Conservation (phyloP, 2,329 filamentous ascomycete genomes). For the Huntiella savannae region DNA sequence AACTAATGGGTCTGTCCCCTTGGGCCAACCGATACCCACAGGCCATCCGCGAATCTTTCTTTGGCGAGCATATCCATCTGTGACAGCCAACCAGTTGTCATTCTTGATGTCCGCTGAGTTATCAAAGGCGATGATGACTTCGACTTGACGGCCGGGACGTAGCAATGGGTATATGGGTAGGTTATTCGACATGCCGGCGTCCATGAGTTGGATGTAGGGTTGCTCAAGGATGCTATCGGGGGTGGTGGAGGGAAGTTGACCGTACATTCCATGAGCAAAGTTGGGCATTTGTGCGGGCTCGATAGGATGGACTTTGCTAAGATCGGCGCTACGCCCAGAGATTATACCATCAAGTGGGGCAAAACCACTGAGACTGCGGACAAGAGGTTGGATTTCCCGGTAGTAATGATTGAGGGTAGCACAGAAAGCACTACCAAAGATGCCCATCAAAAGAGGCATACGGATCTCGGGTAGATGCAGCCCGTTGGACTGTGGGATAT, state of each 20-base stretch:
- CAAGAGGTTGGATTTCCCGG: conserved; percentile 69
- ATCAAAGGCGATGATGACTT: conserved; percentile 84
- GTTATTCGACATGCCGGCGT: conserved; percentile 97
- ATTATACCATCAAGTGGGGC: conserved; percentile 64
- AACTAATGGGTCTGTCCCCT: conserved; percentile 16
- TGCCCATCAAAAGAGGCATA: conserved; percentile 67
- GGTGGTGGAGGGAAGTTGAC: conserved; percentile 53
- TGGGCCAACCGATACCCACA: conserved; percentile 83
- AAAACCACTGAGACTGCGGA: conserved; percentile 58
- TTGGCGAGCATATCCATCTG: conserved; percentile 80
- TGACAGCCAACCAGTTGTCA: conserved; percentile 91
- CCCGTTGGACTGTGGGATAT: conserved; percentile 42
- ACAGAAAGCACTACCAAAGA: conserved; percentile 95
- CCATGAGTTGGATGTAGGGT: conserved; percentile 70
- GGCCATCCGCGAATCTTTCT: conserved; percentile 90
- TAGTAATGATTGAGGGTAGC: conserved; percentile 94
- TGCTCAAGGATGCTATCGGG: conserved; percentile 55
- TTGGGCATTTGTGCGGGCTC: conserved; percentile 84
- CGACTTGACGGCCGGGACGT: conserved; percentile 70
- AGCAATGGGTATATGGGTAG: conserved; percentile 88
- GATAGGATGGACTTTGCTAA: conserved; percentile 86
- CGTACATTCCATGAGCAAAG: conserved; percentile 65
- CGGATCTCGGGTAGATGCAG: conserved; percentile 65
- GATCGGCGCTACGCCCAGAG: conserved; percentile 60
- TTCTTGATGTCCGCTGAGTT: conserved; percentile 82